These are phyloP conservation scores for Botryotinia narcissicola DNA, from an alignment of 2,329 filamentous ascomycete species.

Conservation along the genomic window DNA sequence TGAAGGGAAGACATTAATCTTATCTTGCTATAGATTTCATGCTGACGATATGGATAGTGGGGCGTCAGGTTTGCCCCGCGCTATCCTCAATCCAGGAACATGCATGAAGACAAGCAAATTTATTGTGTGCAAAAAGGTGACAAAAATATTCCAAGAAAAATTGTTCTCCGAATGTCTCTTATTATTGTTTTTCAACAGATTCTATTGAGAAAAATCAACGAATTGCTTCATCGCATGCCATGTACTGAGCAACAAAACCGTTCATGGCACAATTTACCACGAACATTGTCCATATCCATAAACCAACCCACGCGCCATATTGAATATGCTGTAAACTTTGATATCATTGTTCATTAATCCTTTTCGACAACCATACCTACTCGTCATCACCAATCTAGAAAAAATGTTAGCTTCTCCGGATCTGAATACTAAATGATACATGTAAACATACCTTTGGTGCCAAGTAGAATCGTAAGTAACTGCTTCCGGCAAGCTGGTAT, in stretches of 20 bases:
- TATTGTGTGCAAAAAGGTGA: neutral
- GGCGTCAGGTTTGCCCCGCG: constrained; percentile 15
- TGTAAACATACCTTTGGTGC: constrained; percentile 76
- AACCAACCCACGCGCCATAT: constrained; percentile 38
- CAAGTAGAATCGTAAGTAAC: constrained; percentile 94
- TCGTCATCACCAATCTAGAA: constrained; percentile 68
- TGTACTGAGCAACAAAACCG: constrained; percentile 8
- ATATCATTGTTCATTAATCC: constrained; percentile 34
- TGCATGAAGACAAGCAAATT: constrained; percentile 6
- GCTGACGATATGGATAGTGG: constrained; percentile 8
- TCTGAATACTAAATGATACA: too few species aligned
- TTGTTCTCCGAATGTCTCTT: neutral
- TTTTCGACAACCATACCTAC: constrained; percentile 40
- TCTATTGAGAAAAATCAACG: neutral
- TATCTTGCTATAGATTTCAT: constrained; percentile 6
- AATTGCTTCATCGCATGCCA: constrained; percentile 7
- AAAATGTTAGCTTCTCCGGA: constrained; percentile 24
- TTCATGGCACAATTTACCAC: constrained; percentile 17
- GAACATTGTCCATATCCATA: constrained; percentile 32
- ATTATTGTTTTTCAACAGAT: constrained; percentile 7
- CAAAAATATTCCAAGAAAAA: neutral
- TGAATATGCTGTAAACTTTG: constrained; percentile 34
- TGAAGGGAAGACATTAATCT: neutral
- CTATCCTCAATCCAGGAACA: constrained; percentile 4
- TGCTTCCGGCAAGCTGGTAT: constrained; percentile 77